Evolutionary conservation across 495 filamentous ascomycete genomes (phyloP).

Genomic region (Aspergillus sclerotioniger): DNA sequence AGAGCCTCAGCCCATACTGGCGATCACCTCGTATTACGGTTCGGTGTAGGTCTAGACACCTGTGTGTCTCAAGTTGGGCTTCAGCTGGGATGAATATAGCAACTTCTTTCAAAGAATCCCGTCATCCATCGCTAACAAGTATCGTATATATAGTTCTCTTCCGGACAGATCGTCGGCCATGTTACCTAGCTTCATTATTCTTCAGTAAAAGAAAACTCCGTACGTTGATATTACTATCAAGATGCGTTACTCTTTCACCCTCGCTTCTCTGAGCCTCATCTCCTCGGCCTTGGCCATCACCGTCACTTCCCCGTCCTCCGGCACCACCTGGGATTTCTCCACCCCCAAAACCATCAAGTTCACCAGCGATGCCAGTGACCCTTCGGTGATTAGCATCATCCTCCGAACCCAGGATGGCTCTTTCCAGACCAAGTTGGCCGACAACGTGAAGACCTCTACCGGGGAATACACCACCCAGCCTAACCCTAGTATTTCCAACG

Average conservation of each 20-base stretch:
- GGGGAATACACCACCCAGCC: constrained; percentile 5
- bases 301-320: not conserved
- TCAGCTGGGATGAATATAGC: not conserved
- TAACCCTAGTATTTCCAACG: constrained; percentile 3
- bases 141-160: not conserved
- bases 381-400: constrained; percentile 1
- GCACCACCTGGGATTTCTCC: constrained; percentile 1
- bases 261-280: not conserved
- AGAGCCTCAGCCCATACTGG: not conserved
- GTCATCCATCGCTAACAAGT: too few species aligned
- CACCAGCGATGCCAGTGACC: not conserved
- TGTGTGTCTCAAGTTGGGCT: constrained; percentile 1
- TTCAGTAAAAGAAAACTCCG: too few species aligned
- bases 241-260: not conserved
- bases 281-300: constrained; percentile 5
- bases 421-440: constrained; percentile 3
- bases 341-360: constrained; percentile 7
- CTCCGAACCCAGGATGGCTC: not conserved
- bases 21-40: constrained; percentile 2
- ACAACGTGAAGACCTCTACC: constrained; percentile 4
- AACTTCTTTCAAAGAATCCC: too few species aligned
- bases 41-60: not conserved
- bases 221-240: too few species aligned
- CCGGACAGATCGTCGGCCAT: not conserved
- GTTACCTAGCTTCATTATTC: not conserved